Base-by-base conservation (phyloP, 495 filamentous ascomycete species). In the Podospora bellae-mahoneyi region DNA sequence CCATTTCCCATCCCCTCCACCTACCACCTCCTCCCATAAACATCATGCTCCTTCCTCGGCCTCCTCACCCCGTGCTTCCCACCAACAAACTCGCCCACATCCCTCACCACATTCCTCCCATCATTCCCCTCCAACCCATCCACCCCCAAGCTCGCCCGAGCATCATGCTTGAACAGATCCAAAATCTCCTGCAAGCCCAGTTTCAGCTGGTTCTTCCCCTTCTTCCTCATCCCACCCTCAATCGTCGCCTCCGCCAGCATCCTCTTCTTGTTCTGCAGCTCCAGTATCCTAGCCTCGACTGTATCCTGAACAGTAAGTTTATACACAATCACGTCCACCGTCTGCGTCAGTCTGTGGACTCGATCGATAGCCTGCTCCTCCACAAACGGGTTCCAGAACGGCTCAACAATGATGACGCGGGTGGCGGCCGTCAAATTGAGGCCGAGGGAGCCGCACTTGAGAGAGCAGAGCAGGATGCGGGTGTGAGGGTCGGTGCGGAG, bases 341-440 rank as follows among this genome's bases (percentile, higher is more conserved):
- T 97, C 79, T 99, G 95, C 65, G 95, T 97, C 56, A 99, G 88
- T 13, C 95, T 92, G 72, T 99, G 95, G 59, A 99, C 95, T 57
- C 95, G 93, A 77, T 99, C 95, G 72, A 99, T 99, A 10, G 95
- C 95, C 84, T 98, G 95, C 77, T 97, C 95, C 84, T 99, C 95
- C 28, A 98, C 91, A 71, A 99, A 99, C 81, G 60, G 95, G 79
- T 99, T 99, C 95, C 95, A 99, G 78, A 98, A 99, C 0, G 95
- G 95, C 75, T 99, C 95, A 34, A 99, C 80, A 74, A 99, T 97
- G 54, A 99, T 87, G 9, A 99, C 95, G 48, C 95, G 86, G 68
- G 90, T 93, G 18, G 95, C 95, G 0, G 94, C 95, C 4, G 96
- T 97, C 32, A 99, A 84, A 77, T 99, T 99, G 18, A 99, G 86